Evolutionary conservation across 257 asterid species (phyloP).

Genomic region (Schizonepeta tenuifolia): DNA sequence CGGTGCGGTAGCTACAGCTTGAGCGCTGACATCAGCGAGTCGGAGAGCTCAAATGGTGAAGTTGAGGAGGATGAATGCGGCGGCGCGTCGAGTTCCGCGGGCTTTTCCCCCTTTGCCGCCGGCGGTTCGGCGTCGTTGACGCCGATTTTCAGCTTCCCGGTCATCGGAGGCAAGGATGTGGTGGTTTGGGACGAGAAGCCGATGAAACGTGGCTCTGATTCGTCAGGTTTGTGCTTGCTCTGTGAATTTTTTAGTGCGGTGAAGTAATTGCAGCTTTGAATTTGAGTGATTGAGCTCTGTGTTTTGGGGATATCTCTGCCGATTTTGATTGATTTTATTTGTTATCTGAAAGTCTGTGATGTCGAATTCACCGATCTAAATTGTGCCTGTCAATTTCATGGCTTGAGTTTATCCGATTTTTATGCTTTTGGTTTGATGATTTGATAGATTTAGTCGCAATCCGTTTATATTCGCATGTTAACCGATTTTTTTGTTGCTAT

Average conservation of each 20-base stretch:
- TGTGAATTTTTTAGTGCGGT: not conserved
- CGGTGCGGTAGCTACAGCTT: slow-evolving; percentile 86
- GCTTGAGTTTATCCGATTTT: not conserved
- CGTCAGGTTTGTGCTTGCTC: slow-evolving; percentile 57
- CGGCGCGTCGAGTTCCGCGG: slow-evolving; percentile 65
- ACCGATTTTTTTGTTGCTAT: not conserved
- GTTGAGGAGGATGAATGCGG: slow-evolving; percentile 52
- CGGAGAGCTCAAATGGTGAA: slow-evolving; percentile 70
- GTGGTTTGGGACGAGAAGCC: slow-evolving; percentile 66
- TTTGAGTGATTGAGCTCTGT: not conserved
- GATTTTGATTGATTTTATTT: slow-evolving; percentile 3
- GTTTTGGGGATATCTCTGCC: not conserved
- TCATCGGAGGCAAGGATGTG: slow-evolving; percentile 70
- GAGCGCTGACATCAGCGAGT: slow-evolving; percentile 97
- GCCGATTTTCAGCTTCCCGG: slow-evolving; percentile 70
- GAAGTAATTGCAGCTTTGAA: not conserved
- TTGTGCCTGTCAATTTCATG: slow-evolving; percentile 15
- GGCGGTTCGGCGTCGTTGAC: slow-evolving; percentile 50
- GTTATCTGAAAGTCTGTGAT: not conserved
- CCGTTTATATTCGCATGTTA: not conserved
- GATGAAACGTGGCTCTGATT: slow-evolving; percentile 55
- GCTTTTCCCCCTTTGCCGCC: slow-evolving; percentile 60
- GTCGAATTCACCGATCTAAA: slow-evolving; percentile 27
- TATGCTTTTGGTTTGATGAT: not conserved
- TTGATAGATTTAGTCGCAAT: not conserved